These are phyloP conservation scores for Aspergillus pseudoterreus DNA, from an alignment of 2,329 filamentous ascomycete genomes.

Conservation along the genomic window DNA sequence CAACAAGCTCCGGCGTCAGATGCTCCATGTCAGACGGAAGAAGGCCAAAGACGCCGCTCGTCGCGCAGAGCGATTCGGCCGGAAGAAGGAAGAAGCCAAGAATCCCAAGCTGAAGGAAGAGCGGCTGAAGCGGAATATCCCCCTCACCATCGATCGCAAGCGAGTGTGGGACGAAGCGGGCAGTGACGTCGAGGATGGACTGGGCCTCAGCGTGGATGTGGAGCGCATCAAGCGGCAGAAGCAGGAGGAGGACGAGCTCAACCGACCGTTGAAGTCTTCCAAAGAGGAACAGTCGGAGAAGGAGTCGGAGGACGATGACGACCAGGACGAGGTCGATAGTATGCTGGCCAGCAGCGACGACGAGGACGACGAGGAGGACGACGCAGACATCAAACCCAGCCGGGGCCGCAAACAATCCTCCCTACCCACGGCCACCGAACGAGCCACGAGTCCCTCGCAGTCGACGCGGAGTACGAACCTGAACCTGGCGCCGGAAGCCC, in stretches of 20 bases:
- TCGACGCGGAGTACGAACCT: slow-evolving; percentile 58
- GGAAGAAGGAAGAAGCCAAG: slow-evolving; percentile 81
- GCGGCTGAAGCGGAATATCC: slow-evolving; percentile 73
- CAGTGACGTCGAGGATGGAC: slow-evolving; percentile 43
- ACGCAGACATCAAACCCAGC: slow-evolving; percentile 47
- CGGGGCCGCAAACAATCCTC: slow-evolving; percentile 32
- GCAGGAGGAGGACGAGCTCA: slow-evolving; percentile 41
- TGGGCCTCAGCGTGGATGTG: slow-evolving; percentile 47
- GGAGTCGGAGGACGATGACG: slow-evolving; percentile 36
- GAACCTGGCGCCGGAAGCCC: slow-evolving; percentile 57
- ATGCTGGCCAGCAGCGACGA: too few relatives aligned
- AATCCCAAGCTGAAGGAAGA: slow-evolving; percentile 72
- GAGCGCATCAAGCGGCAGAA: slow-evolving; percentile 48
- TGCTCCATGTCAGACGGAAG: slow-evolving; percentile 77
- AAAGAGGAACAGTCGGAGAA: slow-evolving; percentile 27
- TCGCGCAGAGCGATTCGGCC: slow-evolving; percentile 70
- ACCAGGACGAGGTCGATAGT: too few relatives aligned
- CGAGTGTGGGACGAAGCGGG: slow-evolving; percentile 82
- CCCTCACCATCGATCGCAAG: slow-evolving; percentile 79
- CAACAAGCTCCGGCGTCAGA: slow-evolving; percentile 77
- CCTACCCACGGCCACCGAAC: slow-evolving; percentile 39
- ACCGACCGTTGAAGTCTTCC: slow-evolving; percentile 27
- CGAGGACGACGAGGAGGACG: slow-evolving; percentile 48
- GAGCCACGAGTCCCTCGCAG: slow-evolving; percentile 53
- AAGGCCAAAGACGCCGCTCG: slow-evolving; percentile 69